These are phyloP conservation scores for Coniochaeta sp. DNA, from an alignment of 2,329 filamentous ascomycete species.

Conservation along the genomic window DNA sequence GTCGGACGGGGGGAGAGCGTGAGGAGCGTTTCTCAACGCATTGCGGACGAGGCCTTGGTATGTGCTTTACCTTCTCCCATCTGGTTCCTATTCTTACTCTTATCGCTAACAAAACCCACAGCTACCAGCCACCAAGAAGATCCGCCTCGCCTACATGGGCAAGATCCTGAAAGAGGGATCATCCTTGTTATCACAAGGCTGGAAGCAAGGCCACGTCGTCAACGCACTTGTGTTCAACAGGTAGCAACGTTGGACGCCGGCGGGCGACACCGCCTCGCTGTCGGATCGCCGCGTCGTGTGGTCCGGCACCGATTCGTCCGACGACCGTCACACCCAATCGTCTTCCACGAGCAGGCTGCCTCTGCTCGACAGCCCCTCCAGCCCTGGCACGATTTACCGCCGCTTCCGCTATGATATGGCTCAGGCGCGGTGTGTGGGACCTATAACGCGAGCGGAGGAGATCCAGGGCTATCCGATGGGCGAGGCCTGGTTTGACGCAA, in stretches of 20 bases:
- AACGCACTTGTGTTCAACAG: conserved; percentile 64
- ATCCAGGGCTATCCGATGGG: background rate
- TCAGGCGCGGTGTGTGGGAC: background rate
- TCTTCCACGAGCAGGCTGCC: background rate
- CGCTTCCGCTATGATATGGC: background rate
- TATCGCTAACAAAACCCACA: conserved; percentile 18
- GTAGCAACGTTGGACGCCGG: conserved; percentile 18
- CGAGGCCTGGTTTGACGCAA: background rate
- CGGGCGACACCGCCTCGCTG: background rate
- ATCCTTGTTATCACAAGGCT: conserved; percentile 62
- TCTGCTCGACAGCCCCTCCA: background rate
- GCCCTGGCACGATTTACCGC: background rate
- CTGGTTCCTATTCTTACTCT: background rate
- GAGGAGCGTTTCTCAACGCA: conserved; percentile 50
- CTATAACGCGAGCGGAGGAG: background rate
- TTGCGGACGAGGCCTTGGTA: conserved; percentile 59
- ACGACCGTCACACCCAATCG: background rate
- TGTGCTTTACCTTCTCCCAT: conserved; percentile 21
- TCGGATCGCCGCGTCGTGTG: background rate
- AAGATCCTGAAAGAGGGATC: conserved; percentile 65
- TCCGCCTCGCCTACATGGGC: conserved; percentile 75
- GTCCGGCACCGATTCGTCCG: background rate
- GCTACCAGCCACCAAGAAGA: conserved; percentile 49
- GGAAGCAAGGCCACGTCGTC: conserved; percentile 66
- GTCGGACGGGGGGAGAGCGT: conserved; percentile 58